phyloP scores from a whole-genome alignment of 768 basidiomycete species.

The Zangia roseola region DNA sequence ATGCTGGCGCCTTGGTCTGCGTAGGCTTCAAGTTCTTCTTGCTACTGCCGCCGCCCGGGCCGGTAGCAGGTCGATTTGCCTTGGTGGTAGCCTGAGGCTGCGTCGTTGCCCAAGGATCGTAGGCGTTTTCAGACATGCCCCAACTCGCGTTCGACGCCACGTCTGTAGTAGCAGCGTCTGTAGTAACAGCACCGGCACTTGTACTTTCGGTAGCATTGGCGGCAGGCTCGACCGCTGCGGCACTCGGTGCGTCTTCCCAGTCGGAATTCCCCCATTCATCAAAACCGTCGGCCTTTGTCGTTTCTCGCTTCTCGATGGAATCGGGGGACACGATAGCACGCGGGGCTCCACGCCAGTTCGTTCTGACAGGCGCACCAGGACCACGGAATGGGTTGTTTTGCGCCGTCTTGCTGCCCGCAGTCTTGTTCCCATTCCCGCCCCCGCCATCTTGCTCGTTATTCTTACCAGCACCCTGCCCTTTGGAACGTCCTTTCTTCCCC shows the following conservation, averaged over 20 bases:
- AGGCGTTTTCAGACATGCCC: conserved; percentile 18
- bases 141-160: conserved; percentile 21
- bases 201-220: not conserved
- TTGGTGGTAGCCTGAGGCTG: conserved; percentile 4
- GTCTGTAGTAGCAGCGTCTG: conserved; percentile 10
- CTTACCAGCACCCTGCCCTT: conserved; percentile 9
- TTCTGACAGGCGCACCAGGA: conserved; percentile 31
- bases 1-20: not conserved
- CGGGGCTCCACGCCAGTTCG: conserved; percentile 30
- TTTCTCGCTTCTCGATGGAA: conserved; percentile 24
- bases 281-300: conserved; percentile 1
- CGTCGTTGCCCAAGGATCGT: conserved; percentile 21
- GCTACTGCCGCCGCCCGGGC: not conserved
- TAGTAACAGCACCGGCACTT: not conserved
- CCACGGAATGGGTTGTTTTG: conserved; percentile 26
- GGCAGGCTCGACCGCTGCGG: not conserved
- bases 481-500: conserved; percentile 22
- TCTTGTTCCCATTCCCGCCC: not conserved
- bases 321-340: conserved; percentile 27
- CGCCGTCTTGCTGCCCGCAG: not conserved
- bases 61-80: not conserved
- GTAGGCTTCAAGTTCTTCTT: conserved; percentile 7
- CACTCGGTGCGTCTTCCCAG: conserved; percentile 10
- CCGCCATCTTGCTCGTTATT: not conserved
- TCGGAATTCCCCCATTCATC: conserved; percentile 24